These are phyloP conservation scores for Bolboschoenus planiculmis DNA, from an alignment of 176 grass and related monocot species.

Conservation along the genomic window DNA sequence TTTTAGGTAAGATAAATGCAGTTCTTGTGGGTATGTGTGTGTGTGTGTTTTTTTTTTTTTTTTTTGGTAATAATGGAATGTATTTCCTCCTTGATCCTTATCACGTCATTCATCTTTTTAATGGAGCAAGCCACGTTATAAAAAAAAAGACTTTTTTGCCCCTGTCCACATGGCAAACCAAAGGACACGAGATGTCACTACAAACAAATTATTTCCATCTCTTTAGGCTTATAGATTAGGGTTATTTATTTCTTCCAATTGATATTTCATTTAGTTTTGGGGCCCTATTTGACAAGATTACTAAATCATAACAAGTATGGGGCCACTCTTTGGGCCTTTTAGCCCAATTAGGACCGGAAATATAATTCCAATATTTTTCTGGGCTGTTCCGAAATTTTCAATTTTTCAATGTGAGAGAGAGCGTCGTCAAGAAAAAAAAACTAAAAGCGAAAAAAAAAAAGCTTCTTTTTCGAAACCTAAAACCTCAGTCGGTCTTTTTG, in stretches of 20 bases:
- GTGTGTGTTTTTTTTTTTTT: too few species aligned
- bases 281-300: background rate
- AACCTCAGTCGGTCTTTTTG: constrained; percentile 16
- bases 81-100: background rate
- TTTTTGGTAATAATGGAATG: background rate
- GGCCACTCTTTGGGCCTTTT: background rate
- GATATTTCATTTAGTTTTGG: background rate
- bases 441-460: background rate
- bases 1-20: background rate
- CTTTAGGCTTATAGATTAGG: background rate
- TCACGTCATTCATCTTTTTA: background rate
- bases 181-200: background rate
- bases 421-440: background rate
- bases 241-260: background rate
- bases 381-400: background rate
- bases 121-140: background rate
- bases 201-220: background rate
- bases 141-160: background rate
- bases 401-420: background rate
- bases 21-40: too few species aligned
- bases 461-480: constrained; percentile 6
- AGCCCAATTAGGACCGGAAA: background rate
- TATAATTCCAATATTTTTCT: background rate
- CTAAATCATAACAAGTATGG: background rate
- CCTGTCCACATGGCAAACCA: background rate